These are phyloP conservation scores for Prototheca wickerhamii DNA, from an alignment of 163 green algal species.

Conservation along the genomic window DNA sequence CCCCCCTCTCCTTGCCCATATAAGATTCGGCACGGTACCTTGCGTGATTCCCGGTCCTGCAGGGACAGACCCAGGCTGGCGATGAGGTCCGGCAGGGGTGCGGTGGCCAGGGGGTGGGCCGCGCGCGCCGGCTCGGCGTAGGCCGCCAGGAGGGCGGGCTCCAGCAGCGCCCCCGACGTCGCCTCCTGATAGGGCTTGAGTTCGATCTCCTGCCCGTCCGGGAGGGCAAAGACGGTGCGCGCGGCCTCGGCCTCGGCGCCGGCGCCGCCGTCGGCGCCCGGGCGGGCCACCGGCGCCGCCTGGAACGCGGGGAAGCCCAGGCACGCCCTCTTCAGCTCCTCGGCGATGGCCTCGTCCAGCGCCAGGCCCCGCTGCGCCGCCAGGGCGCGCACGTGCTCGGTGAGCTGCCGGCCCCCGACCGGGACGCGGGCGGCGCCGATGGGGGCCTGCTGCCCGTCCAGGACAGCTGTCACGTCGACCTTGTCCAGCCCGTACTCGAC, in stretches of 20 bases:
- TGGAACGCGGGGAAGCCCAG: not conserved
- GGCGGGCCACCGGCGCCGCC: not conserved
- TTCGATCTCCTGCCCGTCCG: constrained; percentile 61
- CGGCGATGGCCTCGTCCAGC: not conserved
- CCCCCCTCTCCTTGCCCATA: too few species aligned
- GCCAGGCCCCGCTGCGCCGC: constrained; percentile 13
- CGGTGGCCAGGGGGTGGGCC: too few species aligned
- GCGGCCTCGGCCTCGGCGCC: constrained; percentile 2
- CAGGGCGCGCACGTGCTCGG: constrained; percentile 32
- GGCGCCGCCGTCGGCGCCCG: not conserved
- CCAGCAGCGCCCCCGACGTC: constrained; percentile 55
- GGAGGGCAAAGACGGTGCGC: constrained; percentile 46
- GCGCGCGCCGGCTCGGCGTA: constrained; percentile 1
- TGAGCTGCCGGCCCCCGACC: constrained; percentile 44
- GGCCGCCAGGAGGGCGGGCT: constrained; percentile 35
- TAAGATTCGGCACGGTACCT: constrained; percentile 15
- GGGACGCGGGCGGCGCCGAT: constrained; percentile 34
- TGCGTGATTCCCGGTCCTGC: constrained; percentile 27
- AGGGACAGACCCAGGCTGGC: constrained; percentile 16
- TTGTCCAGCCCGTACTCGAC: constrained; percentile 73
- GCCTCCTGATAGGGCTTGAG: constrained; percentile 25
- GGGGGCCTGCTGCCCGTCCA: constrained; percentile 44
- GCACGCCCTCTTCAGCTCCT: not conserved
- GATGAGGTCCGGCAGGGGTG: constrained; percentile 19
- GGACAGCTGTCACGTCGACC: constrained; percentile 39